Conservation (phyloP, 129 eudicot genomes). For the Lactuca sativa region DNA sequence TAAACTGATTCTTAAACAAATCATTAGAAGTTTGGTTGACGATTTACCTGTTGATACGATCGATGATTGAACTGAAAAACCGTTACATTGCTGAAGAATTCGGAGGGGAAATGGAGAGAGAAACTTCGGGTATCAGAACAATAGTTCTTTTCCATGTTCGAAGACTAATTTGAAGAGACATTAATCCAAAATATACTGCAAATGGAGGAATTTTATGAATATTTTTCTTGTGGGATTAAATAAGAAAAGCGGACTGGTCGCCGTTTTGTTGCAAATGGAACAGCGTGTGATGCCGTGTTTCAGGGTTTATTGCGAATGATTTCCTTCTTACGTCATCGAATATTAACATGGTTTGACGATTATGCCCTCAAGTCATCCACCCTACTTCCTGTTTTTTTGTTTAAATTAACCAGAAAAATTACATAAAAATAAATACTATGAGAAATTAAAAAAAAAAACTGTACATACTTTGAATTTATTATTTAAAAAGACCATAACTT, state of each 20-base stretch:
- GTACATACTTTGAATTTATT: no score
- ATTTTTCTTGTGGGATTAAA: background rate
- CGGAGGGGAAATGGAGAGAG: slow-evolving; percentile 20
- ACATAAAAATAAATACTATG: no score
- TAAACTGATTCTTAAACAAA: slow-evolving; percentile 2
- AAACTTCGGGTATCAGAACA: background rate
- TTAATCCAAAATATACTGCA: slow-evolving; percentile 28
- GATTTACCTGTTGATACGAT: slow-evolving; percentile 24
- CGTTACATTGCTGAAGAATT: slow-evolving; percentile 30
- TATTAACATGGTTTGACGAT: slow-evolving; percentile 11
- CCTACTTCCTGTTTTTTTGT: background rate
- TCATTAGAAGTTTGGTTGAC: background rate
- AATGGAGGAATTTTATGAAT: slow-evolving; percentile 16
- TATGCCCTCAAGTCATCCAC: background rate
- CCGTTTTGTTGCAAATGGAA: slow-evolving; percentile 28
- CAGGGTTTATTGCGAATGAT: slow-evolving; percentile 35
- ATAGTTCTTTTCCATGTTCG: slow-evolving; percentile 5
- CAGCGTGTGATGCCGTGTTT: slow-evolving; percentile 42
- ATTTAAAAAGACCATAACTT: no score
- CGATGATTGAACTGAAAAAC: slow-evolving; percentile 22
- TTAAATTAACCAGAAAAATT: background rate
- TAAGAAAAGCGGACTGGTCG: slow-evolving; percentile 17
- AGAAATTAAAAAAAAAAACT: no score
- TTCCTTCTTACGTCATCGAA: slow-evolving; percentile 36
- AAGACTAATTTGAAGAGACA: slow-evolving; percentile 15